A percentile compares a stretch with the other conserved stretches of the same genome.
Evolutionary conservation across 2,329 filamentous ascomycete species (phyloP).

Genomic region (Xylariaceae sp.): DNA sequence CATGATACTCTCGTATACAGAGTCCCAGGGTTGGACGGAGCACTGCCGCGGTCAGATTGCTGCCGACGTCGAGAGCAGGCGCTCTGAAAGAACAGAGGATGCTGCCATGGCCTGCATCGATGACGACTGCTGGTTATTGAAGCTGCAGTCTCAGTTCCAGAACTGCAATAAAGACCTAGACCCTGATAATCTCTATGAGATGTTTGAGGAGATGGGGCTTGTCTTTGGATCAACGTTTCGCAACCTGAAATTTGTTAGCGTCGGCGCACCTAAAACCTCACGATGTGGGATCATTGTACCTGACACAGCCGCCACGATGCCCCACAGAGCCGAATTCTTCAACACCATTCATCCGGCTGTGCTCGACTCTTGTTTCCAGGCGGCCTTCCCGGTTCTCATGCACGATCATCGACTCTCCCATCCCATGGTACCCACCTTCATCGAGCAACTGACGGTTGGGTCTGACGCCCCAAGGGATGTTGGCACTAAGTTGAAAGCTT

Average conservation of each 20-base stretch:
- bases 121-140: neutral
- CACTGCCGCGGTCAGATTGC: slow-evolving; percentile 5
- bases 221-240: slow-evolving; percentile 1
- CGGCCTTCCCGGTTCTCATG: slow-evolving; percentile 1
- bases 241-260: neutral
- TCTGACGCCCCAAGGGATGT: neutral
- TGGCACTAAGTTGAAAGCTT: slow-evolving; percentile 2
- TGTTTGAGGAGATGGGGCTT: slow-evolving; percentile 1
- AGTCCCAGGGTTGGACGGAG: slow-evolving; percentile 1
- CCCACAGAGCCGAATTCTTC: slow-evolving; percentile 1
- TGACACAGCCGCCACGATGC: slow-evolving; percentile 3
- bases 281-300: neutral
- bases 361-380: slow-evolving; percentile 3
- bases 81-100: neutral
- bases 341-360: slow-evolving; percentile 2
- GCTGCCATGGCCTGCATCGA: neutral
- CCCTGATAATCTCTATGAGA: neutral
- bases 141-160: neutral
- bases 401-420: neutral
- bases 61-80: neutral
- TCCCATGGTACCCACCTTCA: slow-evolving; percentile 3
- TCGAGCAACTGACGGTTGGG: slow-evolving; percentile 1
- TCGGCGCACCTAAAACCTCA: neutral
- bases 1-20: slow-evolving; percentile 2
- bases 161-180: neutral